Evolutionary conservation across 177 flowering plant genomes (phyloP), one percentile per base, ranked within the genome.

Genomic region (Telopea speciosissima): DNA sequence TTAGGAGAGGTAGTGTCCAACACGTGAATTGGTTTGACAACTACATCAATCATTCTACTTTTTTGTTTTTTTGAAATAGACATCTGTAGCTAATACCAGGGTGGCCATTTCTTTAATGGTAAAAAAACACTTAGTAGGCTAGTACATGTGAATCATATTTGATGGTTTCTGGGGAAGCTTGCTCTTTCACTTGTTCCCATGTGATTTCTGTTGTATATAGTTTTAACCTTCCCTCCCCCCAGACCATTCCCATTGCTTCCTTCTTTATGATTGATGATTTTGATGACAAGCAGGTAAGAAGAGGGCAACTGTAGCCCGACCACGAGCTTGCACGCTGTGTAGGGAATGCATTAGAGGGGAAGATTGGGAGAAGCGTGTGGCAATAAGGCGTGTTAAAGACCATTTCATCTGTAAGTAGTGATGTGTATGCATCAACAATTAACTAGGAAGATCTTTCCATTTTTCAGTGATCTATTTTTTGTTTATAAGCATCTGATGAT

Each of bases 361-460:
- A 28, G 89, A 69, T 19, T 89, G 92, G 93, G 85, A 85, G 19
- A 75, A 91, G 24, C 75, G 67, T 49, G 88, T 95, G 62, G 81
- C 90, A 36, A 70, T 95, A 23, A 81, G 87, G 52, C 93, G 97
- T 72, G 92, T 91, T 36, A 95, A 87, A 79, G 88, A 95, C 77
- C 99, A 95, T 82, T 92, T 95, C 80, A 92, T 92, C 75, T 95
- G 99, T 95, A 89, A 88, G 99, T 85, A 24, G 52, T 44, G 11
- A 40, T 25, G 10, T 58, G 61, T 58, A 3, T 58, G 61, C 8
- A 7, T n/a, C 8, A 58, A 7, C 2, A 7, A 58, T 58, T 7
- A 36, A n/a, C 24, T 58, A 58, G 23, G 61, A 21, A 7, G 61
- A 58, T n/a, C 61, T 58, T 58, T 19, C 6, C 8, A 19, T 58